Percentiles rank a stretch among this genome's conserved stretches.
These are phyloP conservation scores for Silene coronaria DNA, from an alignment of 179 eudicot species.

Conservation along the genomic window DNA sequence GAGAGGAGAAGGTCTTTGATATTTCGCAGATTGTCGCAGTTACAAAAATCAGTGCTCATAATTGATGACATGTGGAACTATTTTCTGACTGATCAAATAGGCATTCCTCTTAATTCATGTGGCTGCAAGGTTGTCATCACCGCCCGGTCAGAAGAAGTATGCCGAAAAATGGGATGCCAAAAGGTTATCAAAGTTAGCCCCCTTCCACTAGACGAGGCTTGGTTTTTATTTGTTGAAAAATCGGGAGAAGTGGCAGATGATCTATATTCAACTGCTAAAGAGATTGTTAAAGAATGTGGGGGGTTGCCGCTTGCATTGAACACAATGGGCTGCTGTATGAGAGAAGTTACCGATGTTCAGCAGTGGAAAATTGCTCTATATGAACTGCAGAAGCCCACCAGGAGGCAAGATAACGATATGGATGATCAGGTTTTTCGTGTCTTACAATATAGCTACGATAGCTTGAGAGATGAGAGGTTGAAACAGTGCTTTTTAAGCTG, in stretches of 20 bases:
- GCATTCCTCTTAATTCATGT: neutral
- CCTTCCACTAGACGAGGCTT: neutral
- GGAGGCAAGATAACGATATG: neutral
- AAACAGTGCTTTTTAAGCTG: conserved; percentile 11
- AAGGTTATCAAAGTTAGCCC: conserved; percentile 1
- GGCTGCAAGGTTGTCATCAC: conserved; percentile 11
- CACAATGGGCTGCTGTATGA: conserved; percentile 13
- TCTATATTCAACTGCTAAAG: neutral
- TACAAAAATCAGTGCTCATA: neutral
- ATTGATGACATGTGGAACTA: conserved; percentile 6
- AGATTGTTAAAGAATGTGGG: conserved; percentile 9
- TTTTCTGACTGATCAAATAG: neutral
- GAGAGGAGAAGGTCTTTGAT: conserved; percentile 4
- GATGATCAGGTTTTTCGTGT: neutral
- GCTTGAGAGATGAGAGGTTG: neutral
- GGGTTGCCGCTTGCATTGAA: conserved; percentile 19
- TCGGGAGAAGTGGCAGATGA: neutral
- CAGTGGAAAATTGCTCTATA: conserved; percentile 16
- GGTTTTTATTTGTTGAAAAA: conserved; percentile 3
- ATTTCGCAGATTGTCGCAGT: neutral
- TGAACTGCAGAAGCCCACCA: conserved; percentile 6
- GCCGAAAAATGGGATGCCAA: neutral
- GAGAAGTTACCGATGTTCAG: neutral
- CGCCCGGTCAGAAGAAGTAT: neutral
- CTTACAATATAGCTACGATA: conserved; percentile 11